Conservation (phyloP, 768 basidiomycete species). For the Rhodosporidiobolus odoratus region DNA sequence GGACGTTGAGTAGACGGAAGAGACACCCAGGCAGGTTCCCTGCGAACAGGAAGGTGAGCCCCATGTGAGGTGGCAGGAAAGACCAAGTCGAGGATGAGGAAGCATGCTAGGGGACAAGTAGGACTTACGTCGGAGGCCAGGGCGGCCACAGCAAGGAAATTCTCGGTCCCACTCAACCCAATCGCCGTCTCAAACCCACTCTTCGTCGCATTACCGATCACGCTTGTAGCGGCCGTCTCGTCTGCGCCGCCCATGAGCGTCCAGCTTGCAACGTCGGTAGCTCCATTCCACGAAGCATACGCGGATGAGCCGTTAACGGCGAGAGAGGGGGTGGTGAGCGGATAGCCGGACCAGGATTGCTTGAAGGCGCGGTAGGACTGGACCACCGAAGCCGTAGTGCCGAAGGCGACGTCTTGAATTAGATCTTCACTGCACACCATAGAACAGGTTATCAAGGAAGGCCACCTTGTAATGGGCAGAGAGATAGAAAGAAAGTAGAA, state of each 20-base stretch:
- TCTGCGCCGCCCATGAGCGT: conserved; percentile 30
- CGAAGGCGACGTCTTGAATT: conserved; percentile 39
- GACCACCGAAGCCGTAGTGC: conserved; percentile 26
- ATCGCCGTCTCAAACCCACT: conserved; percentile 39
- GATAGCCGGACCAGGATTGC: conserved; percentile 36
- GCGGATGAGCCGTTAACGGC: conserved; percentile 25
- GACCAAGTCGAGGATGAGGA: too few relatives aligned
- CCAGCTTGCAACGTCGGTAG: conserved; percentile 23
- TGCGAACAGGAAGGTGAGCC: too few relatives aligned
- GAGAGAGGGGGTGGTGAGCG: conserved; percentile 24
- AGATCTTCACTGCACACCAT: conserved; percentile 27
- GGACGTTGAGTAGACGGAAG: conserved; percentile 7
- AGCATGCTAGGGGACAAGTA: too few relatives aligned
- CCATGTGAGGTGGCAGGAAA: too few relatives aligned
- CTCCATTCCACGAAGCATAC: conserved; percentile 44
- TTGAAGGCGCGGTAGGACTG: conserved; percentile 41
- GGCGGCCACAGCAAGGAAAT: conserved; percentile 6
- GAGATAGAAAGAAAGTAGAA: neutral
- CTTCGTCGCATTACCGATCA: conserved; percentile 23
- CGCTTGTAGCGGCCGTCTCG: conserved; percentile 1
- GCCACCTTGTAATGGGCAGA: neutral
- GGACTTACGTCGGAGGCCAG: neutral
- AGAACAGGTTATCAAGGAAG: neutral
- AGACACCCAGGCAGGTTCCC: conserved; percentile 22
- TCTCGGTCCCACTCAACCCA: neutral